phyloP scores from a whole-genome alignment of 2,329 filamentous ascomycete genomes.

The Colletotrichum sp. region DNA sequence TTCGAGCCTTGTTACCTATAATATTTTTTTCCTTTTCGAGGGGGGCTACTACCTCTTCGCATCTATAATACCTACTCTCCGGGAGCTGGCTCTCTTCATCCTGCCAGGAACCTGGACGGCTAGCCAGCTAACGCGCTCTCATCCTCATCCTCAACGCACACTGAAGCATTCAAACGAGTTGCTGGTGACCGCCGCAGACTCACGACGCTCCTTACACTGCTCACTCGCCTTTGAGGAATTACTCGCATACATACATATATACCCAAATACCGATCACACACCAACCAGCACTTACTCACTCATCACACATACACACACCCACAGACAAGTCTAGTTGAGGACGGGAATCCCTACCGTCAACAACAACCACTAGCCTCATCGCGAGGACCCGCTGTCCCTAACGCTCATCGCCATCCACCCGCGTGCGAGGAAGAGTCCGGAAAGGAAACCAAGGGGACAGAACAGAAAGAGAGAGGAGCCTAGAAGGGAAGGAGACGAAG shows the following conservation, averaged over 20 bases:
- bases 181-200: conserved; percentile 39
- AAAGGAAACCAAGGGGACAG: not conserved
- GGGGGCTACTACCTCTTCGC: conserved; percentile 44
- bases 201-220: conserved; percentile 45
- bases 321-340: not conserved
- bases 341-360: conserved; percentile 29
- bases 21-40: conserved; percentile 24
- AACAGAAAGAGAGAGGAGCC: not conserved
- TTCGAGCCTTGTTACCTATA: conserved; percentile 32
- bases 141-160: conserved; percentile 23
- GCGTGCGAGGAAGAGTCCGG: not conserved
- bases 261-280: not conserved
- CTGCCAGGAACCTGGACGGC: conserved; percentile 45
- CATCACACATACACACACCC: not conserved
- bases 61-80: conserved; percentile 40
- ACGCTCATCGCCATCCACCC: conserved; percentile 28
- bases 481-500: conserved; percentile 3
- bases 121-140: conserved; percentile 35
- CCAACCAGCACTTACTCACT: not conserved
- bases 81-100: conserved; percentile 62
- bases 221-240: conserved; percentile 23
- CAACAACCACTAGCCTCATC: conserved; percentile 35
- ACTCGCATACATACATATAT: conserved; percentile 25
- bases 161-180: conserved; percentile 45
- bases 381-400: conserved; percentile 44